These are phyloP conservation scores for Starmera pachycereana DNA, from an alignment of 805 yeast species.

Conservation along the genomic window DNA sequence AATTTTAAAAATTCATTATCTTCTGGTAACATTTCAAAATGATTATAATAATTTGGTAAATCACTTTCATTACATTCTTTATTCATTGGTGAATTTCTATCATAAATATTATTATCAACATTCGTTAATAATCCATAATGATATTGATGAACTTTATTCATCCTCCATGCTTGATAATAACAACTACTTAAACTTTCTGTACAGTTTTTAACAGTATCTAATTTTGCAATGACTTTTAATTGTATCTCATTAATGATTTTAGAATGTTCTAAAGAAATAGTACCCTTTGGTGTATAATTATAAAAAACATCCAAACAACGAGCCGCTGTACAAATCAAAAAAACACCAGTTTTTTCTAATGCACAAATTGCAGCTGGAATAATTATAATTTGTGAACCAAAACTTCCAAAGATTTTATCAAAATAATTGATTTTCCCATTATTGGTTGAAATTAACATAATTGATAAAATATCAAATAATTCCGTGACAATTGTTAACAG, in stretches of 20 bases:
- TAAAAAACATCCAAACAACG: conserved; percentile 21
- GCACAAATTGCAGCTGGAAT: conserved; percentile 12
- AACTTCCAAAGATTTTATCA: conserved; percentile 14
- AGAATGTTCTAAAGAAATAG: background rate
- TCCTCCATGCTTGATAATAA: conserved; percentile 58
- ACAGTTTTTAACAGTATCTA: conserved; percentile 22
- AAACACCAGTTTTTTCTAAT: conserved; percentile 12
- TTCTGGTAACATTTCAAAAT: conserved; percentile 14
- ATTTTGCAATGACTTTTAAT: conserved; percentile 16
- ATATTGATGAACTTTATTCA: conserved; percentile 38
- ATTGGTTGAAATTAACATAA: conserved; percentile 5
- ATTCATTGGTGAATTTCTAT: conserved; percentile 13
- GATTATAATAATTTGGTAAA: conserved; percentile 5
- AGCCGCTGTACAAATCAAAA: conserved; percentile 12
- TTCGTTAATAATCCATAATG: conserved; percentile 26
- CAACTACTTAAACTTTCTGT: conserved; percentile 36
- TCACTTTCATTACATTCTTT: conserved; percentile 7
- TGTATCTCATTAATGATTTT: conserved; percentile 11
- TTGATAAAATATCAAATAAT: conserved; percentile 1
- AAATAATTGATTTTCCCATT: conserved; percentile 17
- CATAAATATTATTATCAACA: conserved; percentile 20
- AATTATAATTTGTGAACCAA: conserved; percentile 14
- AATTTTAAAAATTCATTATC: conserved; percentile 14
- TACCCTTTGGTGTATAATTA: conserved; percentile 4
- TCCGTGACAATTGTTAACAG: conserved; percentile 13